These are phyloP conservation scores for Penstemon newberryi DNA, from an alignment of 257 asterid species.

Conservation along the genomic window DNA sequence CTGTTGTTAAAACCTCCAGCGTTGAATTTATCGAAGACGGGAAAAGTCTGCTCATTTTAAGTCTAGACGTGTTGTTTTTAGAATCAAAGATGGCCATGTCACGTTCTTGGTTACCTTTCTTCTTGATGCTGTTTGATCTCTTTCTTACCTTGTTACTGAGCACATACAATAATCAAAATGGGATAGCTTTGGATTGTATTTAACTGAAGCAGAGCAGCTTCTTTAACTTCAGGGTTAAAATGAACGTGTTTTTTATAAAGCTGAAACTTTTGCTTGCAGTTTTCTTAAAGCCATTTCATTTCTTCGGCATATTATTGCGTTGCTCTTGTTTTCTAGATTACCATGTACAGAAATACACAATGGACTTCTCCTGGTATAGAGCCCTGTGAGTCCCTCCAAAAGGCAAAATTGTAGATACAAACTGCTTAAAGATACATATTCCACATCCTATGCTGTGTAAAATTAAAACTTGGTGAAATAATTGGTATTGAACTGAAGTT, in stretches of 20 bases:
- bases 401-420: background rate
- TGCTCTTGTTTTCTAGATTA: background rate
- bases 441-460: conserved; percentile 20
- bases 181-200: background rate
- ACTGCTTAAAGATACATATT: conserved; percentile 4
- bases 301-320: background rate
- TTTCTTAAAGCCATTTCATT: conserved; percentile 7
- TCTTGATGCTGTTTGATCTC: background rate
- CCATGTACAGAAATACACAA: background rate
- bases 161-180: background rate
- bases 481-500: conserved; percentile 9
- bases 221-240: conserved; percentile 19
- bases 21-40: too few relatives aligned
- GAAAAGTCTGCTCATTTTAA: too few relatives aligned
- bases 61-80: background rate
- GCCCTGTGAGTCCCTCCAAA: background rate
- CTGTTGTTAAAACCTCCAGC: too few relatives aligned
- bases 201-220: background rate
- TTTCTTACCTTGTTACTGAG: background rate
- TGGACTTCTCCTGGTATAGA: background rate
- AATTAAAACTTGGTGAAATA: conserved; percentile 1
- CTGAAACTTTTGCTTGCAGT: conserved; percentile 5
- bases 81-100: background rate
- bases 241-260: background rate
- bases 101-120: conserved; percentile 18